Evolutionary conservation across 1,139 yeast genomes (phyloP), one percentile per base, ranked within the genome.

Genomic region (Lipomyces yarrowii): DNA sequence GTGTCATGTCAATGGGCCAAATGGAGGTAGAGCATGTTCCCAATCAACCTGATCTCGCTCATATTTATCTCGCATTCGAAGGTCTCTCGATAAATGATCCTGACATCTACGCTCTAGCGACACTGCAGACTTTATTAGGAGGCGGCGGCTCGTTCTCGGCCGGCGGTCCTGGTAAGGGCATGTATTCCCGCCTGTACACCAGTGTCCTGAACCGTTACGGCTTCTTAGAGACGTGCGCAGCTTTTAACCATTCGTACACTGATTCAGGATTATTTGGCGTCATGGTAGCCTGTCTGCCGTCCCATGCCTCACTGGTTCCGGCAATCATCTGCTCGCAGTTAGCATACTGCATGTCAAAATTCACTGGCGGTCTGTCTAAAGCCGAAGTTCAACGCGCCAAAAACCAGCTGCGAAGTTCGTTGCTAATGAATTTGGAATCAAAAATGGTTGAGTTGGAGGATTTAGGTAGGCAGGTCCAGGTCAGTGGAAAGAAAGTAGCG

Each of bases 111-210:
- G 96, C 97, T 0, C 81, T 92, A 59, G 98, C 98, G 0, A 88
- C 94, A 0, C 83, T 94, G 65, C 99, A 94, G 75, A 92, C 94
- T 68, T 81, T 94, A 39, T 81, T 94, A n/a, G 99, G 99, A 55
- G 98, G 98, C 52, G 99, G 99, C 62, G 96, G 98, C 7, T 92
- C 98, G 1, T 94, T 94, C 75, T 89, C 96, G 32, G 98, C 99
- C 11, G 99, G 99, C 71, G 99, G 99, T 0, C 99, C 99, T n/a
- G 99, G 99, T 64, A 94, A 94, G 78, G 99, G 99, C 5, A 93
- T 94, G 98, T 96, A 92, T 77, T 91, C 98, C 1, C 84, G 99
- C 68, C 85, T 96, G 39, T 94, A 92, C 80, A 91, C 97, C 0
- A 86, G 93, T 72, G 97, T 94, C 1, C 82, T 94, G 75, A 94